Conservation (phyloP, 768 basidiomycete genomes). For the Saitozyma sp. region DNA sequence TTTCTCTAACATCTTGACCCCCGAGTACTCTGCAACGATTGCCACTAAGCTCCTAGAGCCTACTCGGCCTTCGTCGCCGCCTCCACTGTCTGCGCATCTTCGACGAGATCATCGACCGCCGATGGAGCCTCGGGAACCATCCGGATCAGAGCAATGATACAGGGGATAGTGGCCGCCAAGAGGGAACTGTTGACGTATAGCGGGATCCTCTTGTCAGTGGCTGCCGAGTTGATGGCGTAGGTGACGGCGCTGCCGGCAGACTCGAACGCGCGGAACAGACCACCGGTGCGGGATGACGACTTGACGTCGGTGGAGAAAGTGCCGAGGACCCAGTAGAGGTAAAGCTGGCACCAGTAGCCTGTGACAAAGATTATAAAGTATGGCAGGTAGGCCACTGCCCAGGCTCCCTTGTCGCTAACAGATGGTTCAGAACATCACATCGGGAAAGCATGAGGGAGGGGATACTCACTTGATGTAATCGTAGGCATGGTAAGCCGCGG, state of each 20-base stretch:
- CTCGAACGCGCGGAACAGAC: conserved; percentile 36
- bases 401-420: conserved; percentile 3
- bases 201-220: conserved; percentile 12
- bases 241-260: conserved; percentile 24
- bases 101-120: conserved; percentile 18
- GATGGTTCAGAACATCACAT: background rate
- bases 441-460: no score
- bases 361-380: conserved; percentile 8
- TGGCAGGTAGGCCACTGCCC: conserved; percentile 4
- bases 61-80: background rate
- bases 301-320: conserved; percentile 29
- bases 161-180: conserved; percentile 16
- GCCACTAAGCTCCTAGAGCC: background rate
- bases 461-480: conserved; percentile 1
- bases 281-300: conserved; percentile 25
- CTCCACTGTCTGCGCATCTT: background rate
- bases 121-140: conserved; percentile 22
- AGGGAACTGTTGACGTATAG: conserved; percentile 24
- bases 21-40: no score
- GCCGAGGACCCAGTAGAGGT: conserved; percentile 37
- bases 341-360: conserved; percentile 19
- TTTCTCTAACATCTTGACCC: no score
- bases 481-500: background rate
- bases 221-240: conserved; percentile 19
- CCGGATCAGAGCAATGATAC: conserved; percentile 16